These are phyloP conservation scores for Leishmania major DNA, from an alignment of 208 protist species.

Conservation along the genomic window DNA sequence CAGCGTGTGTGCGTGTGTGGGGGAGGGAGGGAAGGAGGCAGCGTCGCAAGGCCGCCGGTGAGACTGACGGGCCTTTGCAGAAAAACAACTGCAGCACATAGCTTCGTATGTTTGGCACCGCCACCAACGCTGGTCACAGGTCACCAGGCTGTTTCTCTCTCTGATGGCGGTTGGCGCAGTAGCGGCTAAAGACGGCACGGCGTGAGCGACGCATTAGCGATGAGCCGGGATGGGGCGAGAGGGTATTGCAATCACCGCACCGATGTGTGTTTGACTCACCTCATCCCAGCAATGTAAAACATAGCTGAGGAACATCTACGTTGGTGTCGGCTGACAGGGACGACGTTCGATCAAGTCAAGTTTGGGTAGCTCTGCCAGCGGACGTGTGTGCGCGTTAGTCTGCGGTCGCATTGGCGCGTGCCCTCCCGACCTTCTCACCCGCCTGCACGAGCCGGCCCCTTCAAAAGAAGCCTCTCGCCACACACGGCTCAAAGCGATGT, in stretches of 20 bases:
- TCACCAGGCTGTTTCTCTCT: not conserved
- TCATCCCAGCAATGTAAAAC: not conserved
- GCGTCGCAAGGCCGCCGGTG: not conserved
- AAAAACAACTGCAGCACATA: not conserved
- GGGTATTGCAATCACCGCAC: not conserved
- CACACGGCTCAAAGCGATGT: slow-evolving; percentile 53
- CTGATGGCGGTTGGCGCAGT: not conserved
- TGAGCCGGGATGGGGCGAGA: not conserved
- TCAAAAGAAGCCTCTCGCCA: slow-evolving; percentile 46
- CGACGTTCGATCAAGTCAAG: not conserved
- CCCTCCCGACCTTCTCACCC: not conserved
- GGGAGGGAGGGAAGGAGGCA: not conserved
- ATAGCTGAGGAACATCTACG: not conserved
- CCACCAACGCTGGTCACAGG: not conserved
- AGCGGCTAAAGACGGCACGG: not conserved
- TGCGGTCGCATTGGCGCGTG: not conserved
- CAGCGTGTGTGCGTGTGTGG: not conserved
- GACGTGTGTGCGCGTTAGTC: not conserved
- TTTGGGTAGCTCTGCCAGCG: not conserved
- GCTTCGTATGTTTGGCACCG: not conserved
- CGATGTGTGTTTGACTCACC: not conserved
- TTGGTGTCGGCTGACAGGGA: slow-evolving; percentile 5
- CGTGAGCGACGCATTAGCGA: not conserved
- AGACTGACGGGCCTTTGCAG: not conserved
- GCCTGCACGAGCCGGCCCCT: not conserved